Evolutionary conservation across 1,139 yeast species (phyloP), one percentile per base, ranked within the genome.

Genomic region (Candida glucosophila): DNA sequence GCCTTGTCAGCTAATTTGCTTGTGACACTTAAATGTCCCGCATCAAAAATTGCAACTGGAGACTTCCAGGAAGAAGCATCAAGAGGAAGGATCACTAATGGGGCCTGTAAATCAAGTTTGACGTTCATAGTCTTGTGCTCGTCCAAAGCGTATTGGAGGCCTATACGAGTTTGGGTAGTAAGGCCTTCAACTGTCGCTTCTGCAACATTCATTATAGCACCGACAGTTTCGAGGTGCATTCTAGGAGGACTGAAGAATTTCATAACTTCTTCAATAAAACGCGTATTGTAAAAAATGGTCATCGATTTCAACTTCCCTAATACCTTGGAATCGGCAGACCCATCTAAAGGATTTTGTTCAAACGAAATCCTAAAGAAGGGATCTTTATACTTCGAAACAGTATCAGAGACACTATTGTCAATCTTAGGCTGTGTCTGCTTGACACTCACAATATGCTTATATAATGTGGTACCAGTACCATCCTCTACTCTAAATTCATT

Each of bases 121-220:
- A 88, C 71, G 44, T 85, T 79, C 27, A 88, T 58, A 0, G 97
- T 88, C 47, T 88, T 86, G 53, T 90, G 98, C 42, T 90, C 95
- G 34, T 86, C 94, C 36, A 92, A 62, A 0, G 95, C 93, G 40
- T 92, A 86, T 48, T 88, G 95, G 18, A 92, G 65, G 0, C 98
- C 97, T 35, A 92, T 70, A 43, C 97, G 65, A 0, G 98, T 90
- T 47, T 86, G 95, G 15, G 79, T 67, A 0, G 95, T 77, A 35
- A 92, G 60, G 2, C 94, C 96, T 47, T 86, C 95, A 31, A 92
- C 81, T 0, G 96, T 86, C 0, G 90, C 86, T 37, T 88, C 95
- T 0, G 99, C 98, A 1, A 95, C 97, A 49, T 77, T 81, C 75
- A 92, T 75, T 15, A 92, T 74, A 5, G 93, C 93, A 16, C 90